Percentiles rank a stretch among this genome's conserved stretches.
These are phyloP conservation scores for Cladosporium sp. DNA, from an alignment of 2,329 filamentous ascomycete species.

Conservation along the genomic window DNA sequence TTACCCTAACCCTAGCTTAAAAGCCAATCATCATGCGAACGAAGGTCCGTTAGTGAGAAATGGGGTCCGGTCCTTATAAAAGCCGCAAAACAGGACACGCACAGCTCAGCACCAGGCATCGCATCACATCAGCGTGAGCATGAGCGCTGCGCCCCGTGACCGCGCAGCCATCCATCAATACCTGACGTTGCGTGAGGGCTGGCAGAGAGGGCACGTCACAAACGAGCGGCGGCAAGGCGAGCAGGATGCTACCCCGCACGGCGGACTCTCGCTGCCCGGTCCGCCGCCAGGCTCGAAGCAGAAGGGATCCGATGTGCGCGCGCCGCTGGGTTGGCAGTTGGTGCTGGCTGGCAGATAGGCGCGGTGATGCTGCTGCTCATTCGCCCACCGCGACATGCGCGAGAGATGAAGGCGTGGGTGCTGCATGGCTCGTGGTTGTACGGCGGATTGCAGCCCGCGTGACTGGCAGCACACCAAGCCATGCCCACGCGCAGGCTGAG, in stretches of 20 bases:
- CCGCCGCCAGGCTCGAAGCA: not conserved
- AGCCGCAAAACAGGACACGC: no score
- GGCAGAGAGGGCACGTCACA: no score
- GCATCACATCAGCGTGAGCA: not conserved
- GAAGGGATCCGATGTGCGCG: not conserved
- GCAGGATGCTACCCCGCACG: not conserved
- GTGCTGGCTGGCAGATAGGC: not conserved
- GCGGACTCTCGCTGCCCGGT: not conserved
- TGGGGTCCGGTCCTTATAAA: no score
- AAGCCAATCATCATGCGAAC: no score
- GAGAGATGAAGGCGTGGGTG: not conserved
- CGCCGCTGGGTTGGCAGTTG: not conserved
- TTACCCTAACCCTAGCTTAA: no score
- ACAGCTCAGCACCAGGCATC: no score
- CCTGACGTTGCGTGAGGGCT: not conserved
- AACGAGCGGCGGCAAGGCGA: no score
- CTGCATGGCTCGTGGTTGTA: not conserved
- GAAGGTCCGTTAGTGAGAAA: no score
- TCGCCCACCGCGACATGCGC: not conserved
- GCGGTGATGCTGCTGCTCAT: not conserved
- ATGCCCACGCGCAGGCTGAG: not conserved
- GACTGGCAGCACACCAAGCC: conserved; percentile 1
- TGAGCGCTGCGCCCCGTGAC: not conserved
- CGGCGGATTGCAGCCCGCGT: conserved; percentile 1
- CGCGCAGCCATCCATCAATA: not conserved